phyloP scores from a whole-genome alignment of 2,329 filamentous ascomycete species.

The Epichloe typhina region DNA sequence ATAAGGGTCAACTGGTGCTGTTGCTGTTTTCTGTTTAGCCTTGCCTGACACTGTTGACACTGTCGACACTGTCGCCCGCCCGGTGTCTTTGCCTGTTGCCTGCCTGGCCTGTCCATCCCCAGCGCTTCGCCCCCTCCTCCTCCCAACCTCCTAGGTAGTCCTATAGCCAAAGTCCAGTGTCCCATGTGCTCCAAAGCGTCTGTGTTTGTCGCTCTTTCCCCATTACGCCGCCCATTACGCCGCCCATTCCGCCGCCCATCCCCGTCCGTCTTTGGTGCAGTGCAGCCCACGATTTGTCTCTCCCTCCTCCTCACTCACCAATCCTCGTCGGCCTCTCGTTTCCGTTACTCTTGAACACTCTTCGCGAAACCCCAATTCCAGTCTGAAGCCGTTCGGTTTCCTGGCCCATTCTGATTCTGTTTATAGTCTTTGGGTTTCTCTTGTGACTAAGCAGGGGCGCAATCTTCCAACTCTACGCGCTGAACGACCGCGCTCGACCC shows the following conservation, averaged over 20 bases:
- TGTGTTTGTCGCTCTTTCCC: conserved; percentile 23
- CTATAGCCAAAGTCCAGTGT: not conserved
- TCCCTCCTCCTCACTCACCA: conserved; percentile 9
- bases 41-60: no score
- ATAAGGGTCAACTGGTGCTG: no score
- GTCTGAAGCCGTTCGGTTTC: not conserved
- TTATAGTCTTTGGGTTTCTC: conserved; percentile 9
- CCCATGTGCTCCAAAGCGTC: conserved; percentile 6
- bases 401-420: not conserved
- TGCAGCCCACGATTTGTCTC: conserved; percentile 17
- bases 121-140: not conserved
- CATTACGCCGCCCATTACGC: conserved; percentile 9
- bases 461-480: conserved; percentile 11
- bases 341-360: conserved; percentile 3
- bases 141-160: not conserved
- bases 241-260: conserved; percentile 14
- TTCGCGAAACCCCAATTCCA: conserved; percentile 7
- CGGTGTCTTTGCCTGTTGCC: not conserved
- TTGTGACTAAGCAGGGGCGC: conserved; percentile 4
- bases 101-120: not conserved
- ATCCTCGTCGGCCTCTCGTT: conserved; percentile 3
- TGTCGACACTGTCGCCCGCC: not conserved
- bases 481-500: conserved; percentile 13
- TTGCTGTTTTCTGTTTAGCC: no score
- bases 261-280: conserved; percentile 10